Evolutionary conservation across 2,329 filamentous ascomycete genomes (phyloP), one percentile per base, ranked within the genome.

Genomic region (Trichoderma arundinaceum): DNA sequence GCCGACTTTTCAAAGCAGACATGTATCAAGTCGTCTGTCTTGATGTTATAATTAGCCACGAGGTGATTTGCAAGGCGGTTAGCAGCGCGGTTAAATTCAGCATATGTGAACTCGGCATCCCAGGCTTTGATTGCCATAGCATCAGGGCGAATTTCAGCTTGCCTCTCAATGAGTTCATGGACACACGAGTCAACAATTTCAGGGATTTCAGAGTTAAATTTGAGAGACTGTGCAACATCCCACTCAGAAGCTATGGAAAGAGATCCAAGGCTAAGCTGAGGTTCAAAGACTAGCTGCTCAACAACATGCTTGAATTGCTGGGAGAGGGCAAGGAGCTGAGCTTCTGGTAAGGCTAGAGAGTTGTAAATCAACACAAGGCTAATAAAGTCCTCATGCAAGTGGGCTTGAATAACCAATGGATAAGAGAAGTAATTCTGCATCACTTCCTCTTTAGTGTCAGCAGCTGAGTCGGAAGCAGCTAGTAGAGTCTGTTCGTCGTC

Each of bases 41-140:
- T 38, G 17, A 79, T 69, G 4, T 44, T 43, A 13, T 51, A 49
- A 7, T 0, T 49, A 2, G 49, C 28, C n/a, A 59, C 49, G 0
- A 71, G 68, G 19, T 68, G 48, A 32, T 49, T 38, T 1, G 69
- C 68, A 12, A 71, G 68, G 9, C 59, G 57, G 15, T 65, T 66
- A 1, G 65, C 39, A 28, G 64, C 62, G 9, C 48, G 13, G 17
- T 70, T 53, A 8, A 81, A 70, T 38, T 82, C 74, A 43, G 70
- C 56, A 65, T 81, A 82, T 4, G 78, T 80, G 76, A 76, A 51
- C 69, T 65, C 15, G 77, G 78, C 65, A 22, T 68, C 67, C 64
- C 64, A 68, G 2, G 64, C 48, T 4, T 33, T 38, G 12, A 67
- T 65, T 8, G 65, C 65, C 15, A 49, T 17, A 19, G 57, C 38